Percentiles rank a stretch among this genome's conserved stretches.
Conservation (phyloP, 202 grass and related monocot genomes). For the Schoenoplectus tabernaemontani region DNA sequence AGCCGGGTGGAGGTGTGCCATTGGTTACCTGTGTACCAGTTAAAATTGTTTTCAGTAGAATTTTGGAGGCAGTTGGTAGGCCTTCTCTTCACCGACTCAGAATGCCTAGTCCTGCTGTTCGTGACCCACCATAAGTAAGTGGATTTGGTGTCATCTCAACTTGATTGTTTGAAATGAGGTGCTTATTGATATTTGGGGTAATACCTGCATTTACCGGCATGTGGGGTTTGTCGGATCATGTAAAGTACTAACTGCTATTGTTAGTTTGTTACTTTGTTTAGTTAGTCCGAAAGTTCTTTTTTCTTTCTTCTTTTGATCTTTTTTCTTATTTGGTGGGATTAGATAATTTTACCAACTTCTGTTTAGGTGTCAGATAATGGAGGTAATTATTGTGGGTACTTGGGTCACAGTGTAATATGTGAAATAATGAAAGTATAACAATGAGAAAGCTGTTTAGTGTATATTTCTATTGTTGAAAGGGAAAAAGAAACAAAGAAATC, state of each 20-base stretch:
- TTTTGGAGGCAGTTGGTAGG: conserved; percentile 87
- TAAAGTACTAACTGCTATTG: conserved; percentile 43
- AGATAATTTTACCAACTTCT: conserved; percentile 11
- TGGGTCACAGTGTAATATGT: conserved; percentile 21
- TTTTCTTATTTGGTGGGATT: conserved; percentile 18
- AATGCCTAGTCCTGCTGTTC: conserved; percentile 49
- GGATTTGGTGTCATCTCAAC: conserved; percentile 5
- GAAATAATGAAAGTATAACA: conserved; percentile 24
- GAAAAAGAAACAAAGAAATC: conserved; percentile 22
- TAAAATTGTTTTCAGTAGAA: conserved; percentile 93
- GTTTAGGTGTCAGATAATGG: conserved; percentile 4
- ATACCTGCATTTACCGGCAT: conserved; percentile 20
- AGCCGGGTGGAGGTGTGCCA: conserved; percentile 48
- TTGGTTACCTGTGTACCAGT: conserved; percentile 78
- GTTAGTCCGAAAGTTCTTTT: conserved; percentile 17
- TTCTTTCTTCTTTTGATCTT: background rate
- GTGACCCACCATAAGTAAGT: conserved; percentile 37
- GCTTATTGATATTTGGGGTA: conserved; percentile 22
- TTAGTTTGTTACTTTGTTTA: conserved; percentile 29
- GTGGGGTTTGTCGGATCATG: conserved; percentile 32
- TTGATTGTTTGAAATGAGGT: conserved; percentile 18
- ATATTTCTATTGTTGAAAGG: conserved; percentile 21
- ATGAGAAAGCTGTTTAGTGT: conserved; percentile 25
- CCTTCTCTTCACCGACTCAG: conserved; percentile 45
- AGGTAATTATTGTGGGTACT: conserved; percentile 14